Percentiles rank a stretch among this genome's conserved stretches.
phyloP scores from a whole-genome alignment of 2,329 filamentous ascomycete species.

The Stachybotrys chartarum region DNA sequence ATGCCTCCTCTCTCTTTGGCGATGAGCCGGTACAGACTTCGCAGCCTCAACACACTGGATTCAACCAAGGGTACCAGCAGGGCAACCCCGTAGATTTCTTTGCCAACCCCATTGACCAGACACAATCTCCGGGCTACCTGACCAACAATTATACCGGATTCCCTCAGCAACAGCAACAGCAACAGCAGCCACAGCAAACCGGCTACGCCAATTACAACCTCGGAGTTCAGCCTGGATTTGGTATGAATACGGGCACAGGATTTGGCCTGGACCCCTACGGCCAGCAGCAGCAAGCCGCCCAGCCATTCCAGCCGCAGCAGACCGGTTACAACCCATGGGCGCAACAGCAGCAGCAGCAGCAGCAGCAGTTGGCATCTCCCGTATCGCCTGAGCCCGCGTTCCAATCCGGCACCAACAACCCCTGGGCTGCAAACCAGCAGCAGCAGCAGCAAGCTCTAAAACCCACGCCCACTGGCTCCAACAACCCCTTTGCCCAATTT shows the following conservation, averaged over 20 bases:
- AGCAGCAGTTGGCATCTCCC: constrained; percentile 31
- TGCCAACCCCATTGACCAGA: constrained; percentile 81
- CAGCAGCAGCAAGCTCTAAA: constrained; percentile 57
- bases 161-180: constrained; percentile 23
- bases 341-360: constrained; percentile 30
- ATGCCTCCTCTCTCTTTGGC: constrained; percentile 83
- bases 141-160: constrained; percentile 49
- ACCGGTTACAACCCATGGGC: constrained; percentile 49
- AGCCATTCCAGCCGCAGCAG: constrained; percentile 41
- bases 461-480: constrained; percentile 86
- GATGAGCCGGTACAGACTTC: constrained; percentile 54
- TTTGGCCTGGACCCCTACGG: constrained; percentile 66
- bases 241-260: constrained; percentile 38
- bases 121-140: constrained; percentile 73
- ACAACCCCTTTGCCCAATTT: constrained; percentile 92
- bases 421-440: constrained; percentile 65
- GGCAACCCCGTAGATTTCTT: constrained; percentile 95
- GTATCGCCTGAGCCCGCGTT: constrained; percentile 49
- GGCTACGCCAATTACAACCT: constrained; percentile 60
- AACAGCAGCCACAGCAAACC: constrained; percentile 36
- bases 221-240: constrained; percentile 56
- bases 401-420: constrained; percentile 85
- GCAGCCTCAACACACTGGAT: constrained; percentile 76
- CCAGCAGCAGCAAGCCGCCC: constrained; percentile 34
- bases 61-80: constrained; percentile 97